Percentiles rank a stretch among this genome's conserved stretches.
Evolutionary conservation across 2,329 filamentous ascomycete genomes (phyloP).

Genomic region (Diaporthe longicolla): DNA sequence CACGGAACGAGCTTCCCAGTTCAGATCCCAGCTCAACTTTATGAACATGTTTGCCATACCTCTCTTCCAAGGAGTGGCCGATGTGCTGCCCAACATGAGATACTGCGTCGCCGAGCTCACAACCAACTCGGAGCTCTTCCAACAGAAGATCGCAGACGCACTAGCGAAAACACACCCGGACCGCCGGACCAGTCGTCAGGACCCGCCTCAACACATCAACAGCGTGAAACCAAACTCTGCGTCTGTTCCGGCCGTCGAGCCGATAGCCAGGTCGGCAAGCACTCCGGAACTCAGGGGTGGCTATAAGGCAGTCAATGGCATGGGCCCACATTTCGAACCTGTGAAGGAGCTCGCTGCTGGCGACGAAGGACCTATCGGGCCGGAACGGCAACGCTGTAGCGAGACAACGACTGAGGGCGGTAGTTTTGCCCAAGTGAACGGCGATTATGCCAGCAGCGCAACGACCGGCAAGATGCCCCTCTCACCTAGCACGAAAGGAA

Average conservation of each 20-base stretch:
- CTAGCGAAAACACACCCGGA: slow-evolving; percentile 65
- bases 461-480: slow-evolving; percentile 75
- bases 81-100: slow-evolving; percentile 86
- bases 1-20: slow-evolving; percentile 85
- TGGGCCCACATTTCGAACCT: slow-evolving; percentile 60
- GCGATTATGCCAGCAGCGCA: slow-evolving; percentile 75
- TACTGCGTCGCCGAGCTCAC: slow-evolving; percentile 89
- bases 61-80: slow-evolving; percentile 88
- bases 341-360: slow-evolving; percentile 62
- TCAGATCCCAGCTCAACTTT: slow-evolving; percentile 91
- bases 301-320: slow-evolving; percentile 61
- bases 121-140: slow-evolving; percentile 82
- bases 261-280: slow-evolving; percentile 50
- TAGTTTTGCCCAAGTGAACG: slow-evolving; percentile 65
- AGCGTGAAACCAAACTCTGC: slow-evolving; percentile 6
- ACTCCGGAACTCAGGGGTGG: slow-evolving; percentile 52
- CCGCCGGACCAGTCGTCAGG: slow-evolving; percentile 47
- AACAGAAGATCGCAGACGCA: slow-evolving; percentile 75
- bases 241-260: slow-evolving; percentile 42
- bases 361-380: slow-evolving; percentile 57
- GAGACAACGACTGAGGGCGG: slow-evolving; percentile 75
- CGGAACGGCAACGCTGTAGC: slow-evolving; percentile 67
- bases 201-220: slow-evolving; percentile 2
- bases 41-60: slow-evolving; percentile 97
- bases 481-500: slow-evolving; percentile 76